Conservation (phyloP, 1,139 yeast species). For the Debaryomyces psychrophilus region DNA sequence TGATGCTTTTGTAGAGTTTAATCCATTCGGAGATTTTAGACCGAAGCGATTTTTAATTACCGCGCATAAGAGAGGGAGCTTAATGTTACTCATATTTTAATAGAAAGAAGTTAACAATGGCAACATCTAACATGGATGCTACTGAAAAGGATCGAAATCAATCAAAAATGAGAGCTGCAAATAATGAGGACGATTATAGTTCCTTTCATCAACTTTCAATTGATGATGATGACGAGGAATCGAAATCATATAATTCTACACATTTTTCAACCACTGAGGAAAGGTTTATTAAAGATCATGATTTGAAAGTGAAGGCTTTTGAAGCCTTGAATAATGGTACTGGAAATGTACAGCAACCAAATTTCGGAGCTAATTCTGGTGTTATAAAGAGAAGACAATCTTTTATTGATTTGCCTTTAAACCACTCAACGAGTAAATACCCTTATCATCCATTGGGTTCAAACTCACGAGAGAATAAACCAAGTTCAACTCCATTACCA, state of each 20-base stretch:
- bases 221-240: constrained; percentile 34
- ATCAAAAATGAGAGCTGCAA: constrained; percentile 7
- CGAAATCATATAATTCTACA: constrained; percentile 45
- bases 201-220: background rate
- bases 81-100: background rate
- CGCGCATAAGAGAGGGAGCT: background rate
- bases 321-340: constrained; percentile 47
- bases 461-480: constrained; percentile 17
- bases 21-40: background rate
- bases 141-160: background rate
- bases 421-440: constrained; percentile 11
- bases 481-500: constrained; percentile 56
- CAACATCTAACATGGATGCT: background rate
- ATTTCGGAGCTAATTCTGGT: constrained; percentile 15
- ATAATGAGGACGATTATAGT: background rate
- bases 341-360: constrained; percentile 22
- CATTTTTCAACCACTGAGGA: constrained; percentile 74
- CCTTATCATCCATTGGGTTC: constrained; percentile 3
- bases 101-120: background rate
- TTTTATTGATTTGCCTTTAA: constrained; percentile 53
- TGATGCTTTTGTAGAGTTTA: background rate
- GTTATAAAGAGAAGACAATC: constrained; percentile 52
- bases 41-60: background rate
- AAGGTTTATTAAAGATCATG: constrained; percentile 64
- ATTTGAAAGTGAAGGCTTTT: constrained; percentile 68